Evolutionary conservation across 805 yeast species (phyloP), one percentile per base, ranked within the genome.

Genomic region (Pichia sporocuriosa): DNA sequence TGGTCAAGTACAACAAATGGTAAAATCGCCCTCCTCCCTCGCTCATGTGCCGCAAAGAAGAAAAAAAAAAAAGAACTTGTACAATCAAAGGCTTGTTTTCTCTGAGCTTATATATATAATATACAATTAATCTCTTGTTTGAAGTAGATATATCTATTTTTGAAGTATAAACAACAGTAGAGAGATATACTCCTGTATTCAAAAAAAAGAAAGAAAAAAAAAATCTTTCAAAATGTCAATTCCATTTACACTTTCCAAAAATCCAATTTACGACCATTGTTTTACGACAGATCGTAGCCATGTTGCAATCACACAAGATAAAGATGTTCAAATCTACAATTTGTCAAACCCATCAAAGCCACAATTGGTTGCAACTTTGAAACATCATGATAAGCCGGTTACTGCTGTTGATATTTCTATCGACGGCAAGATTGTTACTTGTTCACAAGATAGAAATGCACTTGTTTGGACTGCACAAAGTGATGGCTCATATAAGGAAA

Each of bases 361-460:
- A 19, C 67, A 68, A 44, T 69, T 84, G 45, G 65, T 85, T 43
- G 72, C 93, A 13, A 72, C 73, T 5, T 73, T 90, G 55, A 66
- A 72, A 34, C 95, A 87, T 50, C 97, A 90, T 61, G 97, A 90
- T 62, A 89, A 90, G 62, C 78, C 89, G 4, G 89, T 93, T 36
- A 93, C 98, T 13, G 89, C 97, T 0, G 86, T 93, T 30, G 99
- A 93, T 61, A 81, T 94, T 54, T 83, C 96, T 29, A 65, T 72
- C 27, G 86, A 84, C 51, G 96, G 96, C 36, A 80, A 83, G 60
- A 87, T 93, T 52, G 93, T 93, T 56, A 93, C 97, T 25, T 88
- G 97, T 60, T 88, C 97, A 9, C 97, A 93, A 66, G 99, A 93
- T 64, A 76, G 99, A 64, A 93, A 93, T 55, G 97, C 97, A 12